phyloP scores from a whole-genome alignment of 148 eudicot genomes.

The Simmondsia chinensis region DNA sequence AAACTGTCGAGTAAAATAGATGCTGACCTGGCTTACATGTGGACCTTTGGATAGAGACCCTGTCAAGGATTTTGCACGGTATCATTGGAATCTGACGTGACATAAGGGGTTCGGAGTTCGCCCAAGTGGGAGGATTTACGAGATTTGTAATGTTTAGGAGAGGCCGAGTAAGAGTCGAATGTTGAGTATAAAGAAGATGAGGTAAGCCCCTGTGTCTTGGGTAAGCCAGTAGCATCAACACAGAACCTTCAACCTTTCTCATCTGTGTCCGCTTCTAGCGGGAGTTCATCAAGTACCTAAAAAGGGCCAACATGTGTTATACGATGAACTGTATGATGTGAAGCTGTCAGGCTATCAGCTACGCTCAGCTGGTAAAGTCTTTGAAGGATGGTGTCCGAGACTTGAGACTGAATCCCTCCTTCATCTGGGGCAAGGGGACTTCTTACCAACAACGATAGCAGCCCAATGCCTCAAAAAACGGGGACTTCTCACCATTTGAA shows the following conservation, averaged over 20 bases:
- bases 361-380: too few species aligned
- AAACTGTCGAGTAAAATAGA: too few species aligned
- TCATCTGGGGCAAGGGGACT: too few species aligned
- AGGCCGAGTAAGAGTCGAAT: slow-evolving; percentile 53
- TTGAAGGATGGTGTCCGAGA: too few species aligned
- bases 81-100: slow-evolving; percentile 52
- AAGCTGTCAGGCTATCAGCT: too few species aligned
- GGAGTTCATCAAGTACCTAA: slow-evolving; percentile 86
- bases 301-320: not conserved
- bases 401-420: too few species aligned
- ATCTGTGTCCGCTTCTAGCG: slow-evolving; percentile 77
- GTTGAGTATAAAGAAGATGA: slow-evolving; percentile 50
- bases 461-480: too few species aligned
- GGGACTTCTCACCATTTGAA: too few species aligned
- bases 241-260: slow-evolving; percentile 79
- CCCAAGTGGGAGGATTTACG: slow-evolving; percentile 81
- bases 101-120: slow-evolving; percentile 54
- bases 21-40: too few species aligned
- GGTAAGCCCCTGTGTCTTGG: slow-evolving; percentile 67
- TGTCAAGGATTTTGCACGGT: slow-evolving; percentile 28
- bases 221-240: slow-evolving; percentile 75
- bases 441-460: too few species aligned
- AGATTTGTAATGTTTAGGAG: slow-evolving; percentile 53
- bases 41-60: slow-evolving; percentile 46
- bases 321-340: too few species aligned